Conservation (phyloP, 2,329 filamentous ascomycete species). For the Waltergamsia citrina region DNA sequence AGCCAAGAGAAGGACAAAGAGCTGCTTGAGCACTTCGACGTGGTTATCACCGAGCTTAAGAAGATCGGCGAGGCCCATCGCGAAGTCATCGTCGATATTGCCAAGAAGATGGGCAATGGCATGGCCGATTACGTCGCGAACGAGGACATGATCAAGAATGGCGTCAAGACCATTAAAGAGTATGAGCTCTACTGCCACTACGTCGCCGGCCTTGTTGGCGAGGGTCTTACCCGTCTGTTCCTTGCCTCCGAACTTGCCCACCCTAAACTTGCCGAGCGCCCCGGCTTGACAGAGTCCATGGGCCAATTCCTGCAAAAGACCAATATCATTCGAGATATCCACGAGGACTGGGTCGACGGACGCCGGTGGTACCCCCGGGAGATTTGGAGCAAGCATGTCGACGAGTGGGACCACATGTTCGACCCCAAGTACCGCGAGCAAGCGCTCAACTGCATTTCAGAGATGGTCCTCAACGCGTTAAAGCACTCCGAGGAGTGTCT, state of each 20-base stretch:
- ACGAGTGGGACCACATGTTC: conserved; percentile 84
- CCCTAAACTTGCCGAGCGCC: conserved; percentile 67
- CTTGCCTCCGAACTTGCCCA: conserved; percentile 83
- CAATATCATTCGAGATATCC: conserved; percentile 94
- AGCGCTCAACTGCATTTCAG: conserved; percentile 78
- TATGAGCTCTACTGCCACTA: conserved; percentile 98
- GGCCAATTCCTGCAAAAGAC: conserved; percentile 96
- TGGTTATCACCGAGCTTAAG: conserved; percentile 78
- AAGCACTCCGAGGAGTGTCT: conserved; percentile 84
- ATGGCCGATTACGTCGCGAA: conserved; percentile 95
- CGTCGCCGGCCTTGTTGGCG: conserved; percentile 95
- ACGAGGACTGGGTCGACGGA: conserved; percentile 80
- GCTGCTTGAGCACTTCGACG: conserved; percentile 84
- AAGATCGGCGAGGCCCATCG: conserved; percentile 74
- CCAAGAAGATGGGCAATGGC: conserved; percentile 89
- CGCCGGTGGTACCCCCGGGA: conserved; percentile 92
- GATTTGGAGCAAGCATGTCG: conserved; percentile 94
- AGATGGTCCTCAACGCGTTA: conserved; percentile 89
- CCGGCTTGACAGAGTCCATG: conserved; percentile 87
- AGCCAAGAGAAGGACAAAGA: conserved; percentile 94
- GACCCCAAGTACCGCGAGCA: conserved; percentile 66
- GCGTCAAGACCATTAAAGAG: conserved; percentile 74
- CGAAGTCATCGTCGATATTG: conserved; percentile 86
- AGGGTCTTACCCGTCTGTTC: conserved; percentile 84
- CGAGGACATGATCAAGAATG: conserved; percentile 68